A percentile compares a stretch with the other conserved stretches of the same genome.
Evolutionary conservation across 2,329 filamentous ascomycete genomes (phyloP).

Genomic region (Gnomoniopsis sp.): DNA sequence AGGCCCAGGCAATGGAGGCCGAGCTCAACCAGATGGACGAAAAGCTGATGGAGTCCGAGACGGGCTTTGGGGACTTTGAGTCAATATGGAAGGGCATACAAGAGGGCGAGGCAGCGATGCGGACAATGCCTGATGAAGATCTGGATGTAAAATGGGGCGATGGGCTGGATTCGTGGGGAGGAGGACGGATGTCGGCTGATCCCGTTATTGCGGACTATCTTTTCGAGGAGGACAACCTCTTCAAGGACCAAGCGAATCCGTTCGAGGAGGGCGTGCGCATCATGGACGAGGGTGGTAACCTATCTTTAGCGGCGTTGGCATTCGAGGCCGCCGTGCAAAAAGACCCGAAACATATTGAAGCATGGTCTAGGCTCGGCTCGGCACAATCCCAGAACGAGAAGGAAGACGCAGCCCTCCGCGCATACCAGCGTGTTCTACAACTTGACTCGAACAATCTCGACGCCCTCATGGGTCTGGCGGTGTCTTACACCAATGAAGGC

Average conservation of each 20-base stretch:
- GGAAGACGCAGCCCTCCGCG: conserved; percentile 91
- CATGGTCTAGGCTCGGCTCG: conserved; percentile 88
- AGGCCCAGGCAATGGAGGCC: conserved; percentile 69
- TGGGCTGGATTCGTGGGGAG: conserved; percentile 67
- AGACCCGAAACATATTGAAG: conserved; percentile 80
- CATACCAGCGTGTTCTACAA: conserved; percentile 85
- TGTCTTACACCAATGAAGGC: conserved; percentile 97
- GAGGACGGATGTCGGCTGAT: conserved; percentile 59
- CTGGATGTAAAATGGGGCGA: conserved; percentile 48
- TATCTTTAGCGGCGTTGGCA: conserved; percentile 87
- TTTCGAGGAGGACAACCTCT: conserved; percentile 93
- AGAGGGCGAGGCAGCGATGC: conserved; percentile 68
- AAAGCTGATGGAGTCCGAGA: conserved; percentile 61
- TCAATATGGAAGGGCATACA: conserved; percentile 82
- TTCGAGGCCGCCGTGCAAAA: conserved; percentile 96
- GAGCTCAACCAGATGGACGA: conserved; percentile 86
- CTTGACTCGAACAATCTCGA: conserved; percentile 82
- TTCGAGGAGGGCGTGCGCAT: conserved; percentile 93
- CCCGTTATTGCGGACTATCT: conserved; percentile 84
- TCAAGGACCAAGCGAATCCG: conserved; percentile 74
- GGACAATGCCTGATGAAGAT: conserved; percentile 66
- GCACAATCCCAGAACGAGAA: conserved; percentile 99
- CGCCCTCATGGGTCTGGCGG: conserved; percentile 90
- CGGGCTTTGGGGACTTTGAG: conserved; percentile 83
- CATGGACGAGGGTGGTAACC: conserved; percentile 88